Evolutionary conservation across 257 asterid species (phyloP).

Genomic region (Ligustrum vulgare): DNA sequence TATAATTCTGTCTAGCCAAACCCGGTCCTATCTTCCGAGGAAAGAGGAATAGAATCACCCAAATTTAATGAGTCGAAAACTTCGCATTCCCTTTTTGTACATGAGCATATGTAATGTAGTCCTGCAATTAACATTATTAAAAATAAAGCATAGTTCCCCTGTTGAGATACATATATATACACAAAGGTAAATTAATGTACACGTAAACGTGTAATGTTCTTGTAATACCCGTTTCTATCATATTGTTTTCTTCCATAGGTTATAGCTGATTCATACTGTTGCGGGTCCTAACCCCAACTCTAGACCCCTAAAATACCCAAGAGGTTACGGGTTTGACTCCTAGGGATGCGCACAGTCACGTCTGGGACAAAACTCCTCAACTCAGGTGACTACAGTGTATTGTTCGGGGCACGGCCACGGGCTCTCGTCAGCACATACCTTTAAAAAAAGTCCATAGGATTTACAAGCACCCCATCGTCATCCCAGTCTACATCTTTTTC

Average conservation of each 20-base stretch:
- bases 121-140: background rate
- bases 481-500: constrained; percentile 65
- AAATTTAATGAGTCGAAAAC: background rate
- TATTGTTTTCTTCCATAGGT: background rate
- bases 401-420: too few relatives aligned
- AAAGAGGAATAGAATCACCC: background rate
- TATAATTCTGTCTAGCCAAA: background rate
- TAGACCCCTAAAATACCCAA: too few relatives aligned
- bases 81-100: background rate
- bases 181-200: background rate
- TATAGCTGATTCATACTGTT: background rate
- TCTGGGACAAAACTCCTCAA: too few relatives aligned
- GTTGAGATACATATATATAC: background rate
- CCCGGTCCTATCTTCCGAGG: background rate
- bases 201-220: background rate
- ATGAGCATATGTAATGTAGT: background rate
- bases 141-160: background rate
- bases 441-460: constrained; percentile 71
- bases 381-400: too few relatives aligned
- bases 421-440: constrained; percentile 24
- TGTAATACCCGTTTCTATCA: background rate
- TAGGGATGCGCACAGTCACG: too few relatives aligned
- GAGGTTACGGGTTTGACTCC: too few relatives aligned
- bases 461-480: constrained; percentile 75
- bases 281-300: too few relatives aligned